A percentile compares a stretch with the other conserved stretches of the same genome.
Conservation (phyloP, 352 stramenopile genomes). For the Phytophthora uliginosa region DNA sequence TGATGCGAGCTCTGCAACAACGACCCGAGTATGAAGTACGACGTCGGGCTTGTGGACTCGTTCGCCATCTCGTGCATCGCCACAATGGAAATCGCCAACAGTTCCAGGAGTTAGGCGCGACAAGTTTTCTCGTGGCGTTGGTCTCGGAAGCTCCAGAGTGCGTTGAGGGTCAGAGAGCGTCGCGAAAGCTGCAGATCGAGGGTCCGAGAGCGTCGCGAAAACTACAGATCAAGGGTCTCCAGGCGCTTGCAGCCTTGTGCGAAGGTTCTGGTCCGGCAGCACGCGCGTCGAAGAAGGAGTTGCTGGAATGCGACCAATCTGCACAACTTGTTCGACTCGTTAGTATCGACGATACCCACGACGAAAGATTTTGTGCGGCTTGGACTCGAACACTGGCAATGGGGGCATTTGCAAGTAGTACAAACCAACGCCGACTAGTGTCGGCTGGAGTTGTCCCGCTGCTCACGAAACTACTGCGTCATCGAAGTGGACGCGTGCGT, state of each 20-base stretch:
- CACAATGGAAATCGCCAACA: conserved; percentile 63
- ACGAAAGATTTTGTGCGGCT: conserved; percentile 47
- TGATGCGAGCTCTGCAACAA: conserved; percentile 62
- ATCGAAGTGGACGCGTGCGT: conserved; percentile 23
- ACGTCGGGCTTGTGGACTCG: conserved; percentile 48
- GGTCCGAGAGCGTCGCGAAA: conserved; percentile 19
- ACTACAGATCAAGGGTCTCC: conserved; percentile 57
- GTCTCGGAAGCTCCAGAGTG: conserved; percentile 23
- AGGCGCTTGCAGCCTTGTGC: conserved; percentile 64
- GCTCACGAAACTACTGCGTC: conserved; percentile 46
- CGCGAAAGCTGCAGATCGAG: conserved; percentile 56
- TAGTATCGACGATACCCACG: conserved; percentile 9
- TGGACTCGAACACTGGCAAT: conserved; percentile 65
- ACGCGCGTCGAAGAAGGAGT: conserved; percentile 65
- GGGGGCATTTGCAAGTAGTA: conserved; percentile 43
- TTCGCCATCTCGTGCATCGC: conserved; percentile 58
- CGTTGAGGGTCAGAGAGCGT: background rate
- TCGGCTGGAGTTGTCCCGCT: conserved; percentile 47
- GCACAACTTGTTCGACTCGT: conserved; percentile 48
- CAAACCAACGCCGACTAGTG: conserved; percentile 63
- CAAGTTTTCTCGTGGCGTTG: conserved; percentile 43
- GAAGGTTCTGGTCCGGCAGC: conserved; percentile 35
- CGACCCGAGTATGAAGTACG: conserved; percentile 30
- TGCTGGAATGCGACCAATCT: conserved; percentile 65
- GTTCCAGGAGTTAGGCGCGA: conserved; percentile 63